Base-by-base conservation (phyloP, 2,329 filamentous ascomycete species). In the Calonectria pauciramosa region DNA sequence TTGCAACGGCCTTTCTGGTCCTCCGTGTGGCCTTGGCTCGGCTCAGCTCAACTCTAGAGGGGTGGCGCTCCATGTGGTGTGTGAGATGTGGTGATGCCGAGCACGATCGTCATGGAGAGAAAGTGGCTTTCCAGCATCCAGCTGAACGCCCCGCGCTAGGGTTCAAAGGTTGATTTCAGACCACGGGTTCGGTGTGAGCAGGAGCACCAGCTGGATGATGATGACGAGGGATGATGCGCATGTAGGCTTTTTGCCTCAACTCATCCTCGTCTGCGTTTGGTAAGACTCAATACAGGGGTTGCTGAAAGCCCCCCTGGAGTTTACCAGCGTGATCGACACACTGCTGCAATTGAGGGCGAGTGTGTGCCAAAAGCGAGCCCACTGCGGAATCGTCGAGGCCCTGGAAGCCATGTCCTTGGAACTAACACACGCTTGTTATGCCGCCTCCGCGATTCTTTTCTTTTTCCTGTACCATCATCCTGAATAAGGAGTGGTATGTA, bases 1-100 rank as follows among this genome's bases (percentile, higher is more conserved):
- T 69, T 73, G 34, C 47, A 73, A 69, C 71, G 71, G 71, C 49
- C 67, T 36, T 38, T 28, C 52, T 44, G 38, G 18, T 20, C 30
- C 54, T 56, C 65, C 38, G 32, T 30, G 44, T 47, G 38, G 60
- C 60, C 56, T 54, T 34, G 49, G 64, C 47, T 56, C 36, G 63
- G 70, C 64, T 64, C 67, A 69, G 67, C 41, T 65, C 60, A 49
- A 49, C 60, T 65, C 16, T 49, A n/a, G 68, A 52, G 51, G n/a
- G 59, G 68, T 71, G 68, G 68, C 59, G 68, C 59, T 56, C 47
- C 23, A 65, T 52, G n/a, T 41, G 36, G 59, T 41, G 59, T 30
- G 68, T 56, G 68, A 52, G 60, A 71, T 34, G 54, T 65, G 26
- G 60, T 44, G 41, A 49, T 65, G 60, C 60, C 18, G 38, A 63